Conservation (phyloP, 306 rosid genomes). For the Cucurbita argyrosperma region DNA sequence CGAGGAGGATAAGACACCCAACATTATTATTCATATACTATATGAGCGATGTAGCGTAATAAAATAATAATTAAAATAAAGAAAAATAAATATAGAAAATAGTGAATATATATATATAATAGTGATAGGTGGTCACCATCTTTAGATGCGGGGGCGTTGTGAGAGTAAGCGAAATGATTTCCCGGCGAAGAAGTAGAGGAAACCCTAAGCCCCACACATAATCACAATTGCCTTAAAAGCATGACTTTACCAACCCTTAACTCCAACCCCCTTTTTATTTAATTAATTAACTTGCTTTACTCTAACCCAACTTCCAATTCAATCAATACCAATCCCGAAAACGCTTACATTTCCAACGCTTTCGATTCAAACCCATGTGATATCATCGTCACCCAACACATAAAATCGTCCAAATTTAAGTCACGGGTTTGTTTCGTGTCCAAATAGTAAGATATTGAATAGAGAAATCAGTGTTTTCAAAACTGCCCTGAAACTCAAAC, state of each 20-base stretch:
- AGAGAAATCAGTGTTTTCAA: too few relatives aligned
- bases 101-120: background rate
- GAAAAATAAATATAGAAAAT: background rate
- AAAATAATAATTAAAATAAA: too few relatives aligned
- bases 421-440: too few relatives aligned
- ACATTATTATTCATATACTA: too few relatives aligned
- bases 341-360: too few relatives aligned
- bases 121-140: constrained; percentile 2
- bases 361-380: too few relatives aligned
- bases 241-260: background rate
- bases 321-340: background rate
- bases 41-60: too few relatives aligned
- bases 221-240: constrained; percentile 1
- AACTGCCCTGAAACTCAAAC: too few relatives aligned
- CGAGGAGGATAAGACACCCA: too few relatives aligned
- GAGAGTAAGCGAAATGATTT: background rate
- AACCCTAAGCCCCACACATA: background rate
- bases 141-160: background rate
- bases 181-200: background rate
- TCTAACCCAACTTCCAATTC: background rate
- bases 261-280: background rate
- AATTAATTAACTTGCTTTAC: background rate
- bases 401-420: too few relatives aligned
- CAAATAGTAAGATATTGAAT: too few relatives aligned
- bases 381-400: too few relatives aligned